Percentiles rank a stretch among this genome's conserved stretches.
These are phyloP conservation scores for Ganoderma boninense DNA, from an alignment of 1,284 basidiomycete species.

Conservation along the genomic window DNA sequence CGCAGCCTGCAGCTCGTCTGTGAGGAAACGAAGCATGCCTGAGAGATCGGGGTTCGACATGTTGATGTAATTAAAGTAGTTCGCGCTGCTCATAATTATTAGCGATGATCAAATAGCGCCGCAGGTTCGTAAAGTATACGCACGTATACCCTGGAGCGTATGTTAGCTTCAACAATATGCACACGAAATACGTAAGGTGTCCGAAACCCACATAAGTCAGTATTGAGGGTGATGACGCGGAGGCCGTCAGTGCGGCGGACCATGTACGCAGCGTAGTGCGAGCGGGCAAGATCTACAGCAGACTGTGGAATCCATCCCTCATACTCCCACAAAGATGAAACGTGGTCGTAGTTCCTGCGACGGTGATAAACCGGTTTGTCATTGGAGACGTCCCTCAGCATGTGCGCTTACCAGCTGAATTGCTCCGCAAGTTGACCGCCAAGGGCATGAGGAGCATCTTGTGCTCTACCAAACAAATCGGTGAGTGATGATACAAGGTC, in stretches of 20 bases:
- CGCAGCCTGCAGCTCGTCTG: slow-evolving; percentile 82
- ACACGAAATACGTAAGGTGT: not conserved
- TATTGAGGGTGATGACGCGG: slow-evolving; percentile 80
- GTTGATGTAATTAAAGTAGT: slow-evolving; percentile 84
- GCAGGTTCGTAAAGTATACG: slow-evolving; percentile 18
- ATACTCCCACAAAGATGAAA: slow-evolving; percentile 72
- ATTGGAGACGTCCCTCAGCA: no score
- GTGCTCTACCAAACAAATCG: slow-evolving; percentile 51
- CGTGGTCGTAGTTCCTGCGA: slow-evolving; percentile 79
- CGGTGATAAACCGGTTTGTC: no score
- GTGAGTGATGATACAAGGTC: no score
- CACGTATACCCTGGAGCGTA: slow-evolving; percentile 55
- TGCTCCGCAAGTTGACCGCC: slow-evolving; percentile 61
- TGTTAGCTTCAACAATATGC: not conserved
- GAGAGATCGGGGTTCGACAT: slow-evolving; percentile 74
- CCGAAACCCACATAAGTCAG: slow-evolving; percentile 68
- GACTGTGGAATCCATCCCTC: slow-evolving; percentile 75
- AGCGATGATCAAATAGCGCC: not conserved
- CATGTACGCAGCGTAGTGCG: slow-evolving; percentile 82
- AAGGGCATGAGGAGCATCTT: slow-evolving; percentile 69
- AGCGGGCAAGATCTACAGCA: slow-evolving; percentile 64
- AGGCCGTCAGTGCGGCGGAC: slow-evolving; percentile 74
- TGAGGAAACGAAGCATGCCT: slow-evolving; percentile 81
- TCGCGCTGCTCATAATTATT: slow-evolving; percentile 51
- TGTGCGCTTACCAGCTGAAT: slow-evolving; percentile 65